phyloP scores from a whole-genome alignment of 139 green algal species.

The Trebouxia sp. region DNA sequence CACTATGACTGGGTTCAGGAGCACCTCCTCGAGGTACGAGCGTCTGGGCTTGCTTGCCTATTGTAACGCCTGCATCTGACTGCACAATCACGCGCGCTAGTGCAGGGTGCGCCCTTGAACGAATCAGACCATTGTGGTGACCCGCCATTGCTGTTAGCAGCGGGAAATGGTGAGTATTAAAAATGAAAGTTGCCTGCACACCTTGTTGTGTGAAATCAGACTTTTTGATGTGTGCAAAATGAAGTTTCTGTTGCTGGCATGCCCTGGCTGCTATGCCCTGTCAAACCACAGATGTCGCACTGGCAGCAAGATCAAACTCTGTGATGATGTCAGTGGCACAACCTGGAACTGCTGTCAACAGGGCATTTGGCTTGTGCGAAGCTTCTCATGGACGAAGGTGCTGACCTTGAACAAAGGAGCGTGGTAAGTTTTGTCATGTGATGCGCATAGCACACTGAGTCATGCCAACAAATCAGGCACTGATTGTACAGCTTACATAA shows the following conservation, averaged over 20 bases:
- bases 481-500: too few species aligned
- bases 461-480: too few species aligned
- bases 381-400: constrained; percentile 83
- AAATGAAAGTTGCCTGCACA: too few species aligned
- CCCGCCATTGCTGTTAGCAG: constrained; percentile 87
- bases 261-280: not conserved
- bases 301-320: too few species aligned
- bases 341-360: constrained; percentile 35
- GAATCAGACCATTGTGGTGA: constrained; percentile 93
- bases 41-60: not conserved
- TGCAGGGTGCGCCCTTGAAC: constrained; percentile 84
- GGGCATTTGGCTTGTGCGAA: constrained; percentile 71
- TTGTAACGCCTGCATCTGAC: not conserved
- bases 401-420: constrained; percentile 89
- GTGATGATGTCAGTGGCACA: too few species aligned
- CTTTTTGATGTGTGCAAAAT: too few species aligned
- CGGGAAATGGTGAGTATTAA: constrained; percentile 78
- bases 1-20: constrained; percentile 95
- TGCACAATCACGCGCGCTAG: not conserved
- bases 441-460: too few species aligned
- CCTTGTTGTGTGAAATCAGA: too few species aligned
- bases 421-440: constrained; percentile 70
- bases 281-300: not conserved
- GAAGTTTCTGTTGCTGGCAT: too few species aligned
- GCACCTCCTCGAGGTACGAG: constrained; percentile 79